Base-by-base conservation (phyloP, 208 protist genomes). In the Perkinsela sp. region DNA sequence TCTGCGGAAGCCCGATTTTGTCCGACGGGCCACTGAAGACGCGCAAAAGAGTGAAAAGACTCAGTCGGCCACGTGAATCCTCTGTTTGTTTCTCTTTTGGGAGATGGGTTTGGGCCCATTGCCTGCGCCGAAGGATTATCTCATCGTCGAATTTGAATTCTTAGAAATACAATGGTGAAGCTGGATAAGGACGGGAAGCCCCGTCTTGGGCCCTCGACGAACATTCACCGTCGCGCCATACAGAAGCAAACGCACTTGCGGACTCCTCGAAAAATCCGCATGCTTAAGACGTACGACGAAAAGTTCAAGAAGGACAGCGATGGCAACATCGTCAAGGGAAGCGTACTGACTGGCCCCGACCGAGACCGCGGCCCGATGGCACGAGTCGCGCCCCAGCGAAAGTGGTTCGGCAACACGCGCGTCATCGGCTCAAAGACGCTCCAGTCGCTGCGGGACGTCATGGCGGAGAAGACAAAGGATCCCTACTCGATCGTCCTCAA, bases 401-500 rank as follows among this genome's bases (percentile, higher is more conserved):
- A 88, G 22, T 98, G 91, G 93, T 99, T 99, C 72, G 93, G 92
- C 57, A 97, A 97, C 69, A 97, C 94, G 0, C 78, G 90, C 40
- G 89, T 93, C 0, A 90, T 98, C 70, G 89, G 92, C 0, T 93
- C 97, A 74, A 85, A 96, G 57, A 83, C 96, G 57, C 76, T 99
- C 13, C 80, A 94, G 29, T 83, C 86, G 6, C 98, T 98, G 79
- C 81, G 92, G 30, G 88, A 96, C 31, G 94, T 95, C 69, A 90
- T 98, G 80, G 77, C 77, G 28, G 83, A 85, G 30, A 90, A 93
- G 71, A 84, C 90, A 48, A 81, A 92, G 65, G 95, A 99, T 78
- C 95, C 95, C 31, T 99, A 97, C 83, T 92, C 86, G 71, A 83
- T 99, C 28, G 73, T 98, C 15, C 80, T 98, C 69, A 92, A 95